Percentiles rank a stretch among this genome's conserved stretches.
Conservation (phyloP, 2,329 filamentous ascomycete species). For the Colletotrichum sp. region DNA sequence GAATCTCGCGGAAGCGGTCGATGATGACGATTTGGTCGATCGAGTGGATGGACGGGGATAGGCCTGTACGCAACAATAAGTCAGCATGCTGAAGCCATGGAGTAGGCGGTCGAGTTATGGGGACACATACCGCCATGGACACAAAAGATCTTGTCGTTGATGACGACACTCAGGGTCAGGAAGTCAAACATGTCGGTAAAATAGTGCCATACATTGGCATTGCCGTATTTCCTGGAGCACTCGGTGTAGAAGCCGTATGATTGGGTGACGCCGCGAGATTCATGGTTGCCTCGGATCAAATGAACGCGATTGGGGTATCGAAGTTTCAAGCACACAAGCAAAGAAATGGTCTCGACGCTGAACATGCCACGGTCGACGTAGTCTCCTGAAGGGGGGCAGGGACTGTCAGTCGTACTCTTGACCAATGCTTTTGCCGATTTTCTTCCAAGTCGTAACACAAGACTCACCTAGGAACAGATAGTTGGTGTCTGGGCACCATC, state of each 20-base stretch:
- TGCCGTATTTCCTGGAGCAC: conserved; percentile 97
- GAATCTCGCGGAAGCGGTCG: conserved; percentile 97
- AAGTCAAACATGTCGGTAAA: conserved; percentile 99
- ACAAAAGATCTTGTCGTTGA: conserved; percentile 99
- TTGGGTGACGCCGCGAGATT: conserved; percentile 96
- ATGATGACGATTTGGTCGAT: conserved; percentile 99
- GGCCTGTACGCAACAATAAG: conserved; percentile 50
- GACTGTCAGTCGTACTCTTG: neutral
- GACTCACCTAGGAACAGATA: conserved; percentile 89
- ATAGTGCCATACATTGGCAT: conserved; percentile 98
- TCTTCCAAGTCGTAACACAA: neutral
- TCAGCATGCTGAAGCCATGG: neutral
- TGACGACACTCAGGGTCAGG: conserved; percentile 93
- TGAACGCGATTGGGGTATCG: conserved; percentile 96
- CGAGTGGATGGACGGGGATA: conserved; percentile 91
- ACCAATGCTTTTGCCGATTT: neutral
- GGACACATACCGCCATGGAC: conserved; percentile 78
- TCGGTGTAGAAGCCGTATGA: conserved; percentile 99
- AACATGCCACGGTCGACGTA: conserved; percentile 99
- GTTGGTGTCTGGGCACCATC: conserved; percentile 96
- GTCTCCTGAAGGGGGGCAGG: conserved; percentile 66
- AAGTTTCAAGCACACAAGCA: conserved; percentile 95
- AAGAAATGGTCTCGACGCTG: conserved; percentile 97
- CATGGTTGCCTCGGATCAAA: conserved; percentile 96
- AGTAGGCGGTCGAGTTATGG: neutral